A percentile compares a stretch with the other conserved stretches of the same genome.
These are phyloP conservation scores for Aspergillus viridinutans DNA, from an alignment of 2,329 filamentous ascomycete species.

Conservation along the genomic window DNA sequence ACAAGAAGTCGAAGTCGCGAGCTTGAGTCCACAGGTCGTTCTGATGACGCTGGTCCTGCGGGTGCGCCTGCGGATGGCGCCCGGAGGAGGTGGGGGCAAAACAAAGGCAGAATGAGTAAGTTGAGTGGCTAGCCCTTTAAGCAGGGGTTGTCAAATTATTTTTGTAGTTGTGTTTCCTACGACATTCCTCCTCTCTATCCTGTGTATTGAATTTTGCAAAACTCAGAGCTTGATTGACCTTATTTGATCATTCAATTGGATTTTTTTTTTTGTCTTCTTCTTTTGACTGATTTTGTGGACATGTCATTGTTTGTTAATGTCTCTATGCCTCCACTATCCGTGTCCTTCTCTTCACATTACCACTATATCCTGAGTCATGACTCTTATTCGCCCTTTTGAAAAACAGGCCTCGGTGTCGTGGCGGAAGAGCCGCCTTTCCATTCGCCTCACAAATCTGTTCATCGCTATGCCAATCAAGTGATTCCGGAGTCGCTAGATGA, in stretches of 20 bases:
- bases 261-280: not conserved
- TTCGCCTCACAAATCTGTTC: constrained; percentile 7
- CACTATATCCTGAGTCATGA: not conserved
- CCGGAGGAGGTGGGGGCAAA: constrained; percentile 3
- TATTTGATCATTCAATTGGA: not conserved
- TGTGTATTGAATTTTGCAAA: not conserved
- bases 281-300: not conserved
- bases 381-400: not conserved
- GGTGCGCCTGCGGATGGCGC: not conserved
- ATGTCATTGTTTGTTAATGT: not conserved
- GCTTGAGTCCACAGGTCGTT: constrained; percentile 12
- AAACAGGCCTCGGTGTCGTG: constrained; percentile 14
- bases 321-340: not conserved
- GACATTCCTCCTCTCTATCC: not conserved
- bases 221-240: not conserved
- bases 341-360: not conserved
- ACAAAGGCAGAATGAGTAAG: constrained; percentile 3
- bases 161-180: not conserved
- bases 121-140: not conserved
- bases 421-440: constrained; percentile 16
- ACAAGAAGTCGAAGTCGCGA: constrained; percentile 40
- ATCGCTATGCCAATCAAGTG: constrained; percentile 7
- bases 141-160: not conserved
- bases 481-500: constrained; percentile 27
- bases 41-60: constrained; percentile 1